These are phyloP conservation scores for Candolleomyces eurysporus DNA, from an alignment of 768 basidiomycete genomes.

Conservation along the genomic window DNA sequence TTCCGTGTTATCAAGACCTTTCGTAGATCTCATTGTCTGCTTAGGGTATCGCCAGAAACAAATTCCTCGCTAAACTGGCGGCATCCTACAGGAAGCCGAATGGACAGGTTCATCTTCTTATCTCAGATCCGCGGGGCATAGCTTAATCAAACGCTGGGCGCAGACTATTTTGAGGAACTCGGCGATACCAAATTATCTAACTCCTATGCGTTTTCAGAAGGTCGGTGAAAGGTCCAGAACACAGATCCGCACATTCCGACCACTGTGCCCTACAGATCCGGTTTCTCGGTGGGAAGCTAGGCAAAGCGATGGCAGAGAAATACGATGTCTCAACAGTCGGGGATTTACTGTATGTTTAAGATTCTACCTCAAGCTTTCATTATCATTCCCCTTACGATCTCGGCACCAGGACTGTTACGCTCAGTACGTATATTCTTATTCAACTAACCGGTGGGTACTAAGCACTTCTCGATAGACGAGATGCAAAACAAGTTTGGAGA, in stretches of 20 bases:
- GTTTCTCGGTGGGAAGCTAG: conserved; percentile 93
- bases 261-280: conserved; percentile 60
- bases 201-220: conserved; percentile 87
- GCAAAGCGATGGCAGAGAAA: conserved; percentile 79
- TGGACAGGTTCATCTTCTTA: conserved; percentile 58
- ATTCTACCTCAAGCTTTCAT: not conserved
- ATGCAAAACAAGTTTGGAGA: conserved; percentile 83
- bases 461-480: conserved; percentile 47
- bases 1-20: not conserved
- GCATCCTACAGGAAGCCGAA: conserved; percentile 93
- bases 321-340: conserved; percentile 89
- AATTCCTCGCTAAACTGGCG: conserved; percentile 91
- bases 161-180: conserved; percentile 83
- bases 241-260: not conserved
- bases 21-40: not conserved
- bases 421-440: conserved; percentile 44
- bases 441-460: conserved; percentile 2
- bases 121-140: not conserved
- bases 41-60: conserved; percentile 89
- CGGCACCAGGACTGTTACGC: conserved; percentile 46
- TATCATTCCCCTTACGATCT: conserved; percentile 4
- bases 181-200: conserved; percentile 82
- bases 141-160: not conserved
- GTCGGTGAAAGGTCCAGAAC: conserved; percentile 29
- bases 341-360: conserved; percentile 73